Evolutionary conservation across 495 filamentous ascomycete species (phyloP), one percentile per base, ranked within the genome.

Genomic region (Entonaema liquescens): DNA sequence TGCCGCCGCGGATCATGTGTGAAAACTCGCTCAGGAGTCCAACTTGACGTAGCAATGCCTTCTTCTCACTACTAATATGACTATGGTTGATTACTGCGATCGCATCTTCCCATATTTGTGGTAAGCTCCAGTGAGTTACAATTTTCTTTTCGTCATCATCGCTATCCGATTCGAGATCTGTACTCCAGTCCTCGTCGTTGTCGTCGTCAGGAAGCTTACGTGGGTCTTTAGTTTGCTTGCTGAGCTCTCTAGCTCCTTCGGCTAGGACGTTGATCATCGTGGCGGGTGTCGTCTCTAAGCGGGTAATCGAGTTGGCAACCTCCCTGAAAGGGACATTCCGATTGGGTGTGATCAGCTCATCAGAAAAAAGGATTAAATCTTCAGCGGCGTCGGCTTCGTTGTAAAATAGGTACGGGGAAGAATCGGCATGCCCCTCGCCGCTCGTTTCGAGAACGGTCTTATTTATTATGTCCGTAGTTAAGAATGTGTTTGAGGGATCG

Each of bases 361-460:
- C 79, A 1, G 81, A 78, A 65, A 86, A 85, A 11, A 87, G 68
- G 8, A 85, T 62, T 12, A 68, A 62, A 38, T 87, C 83, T 67
- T 87, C 84, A 5, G 80, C 75, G 4, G 66, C 79, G 56, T 87
- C 82, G 11, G 79, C 76, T 61, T 85, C 77, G 47, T 80, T 80
- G 63, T 85, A 86, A 63, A 79, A 80, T 3, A 69, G 33, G 12
- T 75, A 75, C 42, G 69, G 70, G 17, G 70, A 66, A 13, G 66
- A 50, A 2, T 73, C 52, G 15, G 17, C 53, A 44, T 63, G 54
- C 9, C 9, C 33, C 17, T 76, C 52, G 26, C 71, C 63, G 26
- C 25, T 44, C 12, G 62, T 64, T 42, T 65, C 44, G 42, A 59
- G 65, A 19, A 74, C 53, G 17, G 59, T 67, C 12, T 62, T 74